Evolutionary conservation across 768 basidiomycete species (phyloP).

Genomic region (Hericium rajendrae): DNA sequence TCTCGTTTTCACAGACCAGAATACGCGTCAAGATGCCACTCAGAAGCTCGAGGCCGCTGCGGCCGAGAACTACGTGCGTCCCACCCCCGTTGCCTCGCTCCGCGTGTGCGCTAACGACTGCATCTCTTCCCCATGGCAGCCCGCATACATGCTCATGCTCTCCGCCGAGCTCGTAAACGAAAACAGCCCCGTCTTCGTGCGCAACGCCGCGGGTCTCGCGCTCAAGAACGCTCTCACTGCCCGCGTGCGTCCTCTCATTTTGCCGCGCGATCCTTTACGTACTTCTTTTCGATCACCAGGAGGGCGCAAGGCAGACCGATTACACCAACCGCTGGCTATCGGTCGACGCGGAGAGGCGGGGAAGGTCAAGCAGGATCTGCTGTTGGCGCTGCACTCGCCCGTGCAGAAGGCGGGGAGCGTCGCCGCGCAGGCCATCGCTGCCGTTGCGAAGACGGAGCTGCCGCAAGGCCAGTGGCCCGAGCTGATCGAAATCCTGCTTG

Average conservation of each 20-base stretch:
- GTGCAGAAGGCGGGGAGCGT: constrained; percentile 69
- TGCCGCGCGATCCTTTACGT: neutral
- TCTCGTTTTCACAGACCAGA: constrained; percentile 49
- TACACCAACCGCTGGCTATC: constrained; percentile 75
- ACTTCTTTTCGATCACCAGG: constrained; percentile 36
- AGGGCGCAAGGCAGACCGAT: constrained; percentile 62
- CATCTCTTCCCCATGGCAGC: constrained; percentile 37
- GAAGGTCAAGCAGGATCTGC: constrained; percentile 84
- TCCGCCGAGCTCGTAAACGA: constrained; percentile 79
- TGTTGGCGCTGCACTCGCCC: constrained; percentile 72
- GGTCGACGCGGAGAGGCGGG: constrained; percentile 55
- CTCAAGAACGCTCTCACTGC: constrained; percentile 93
- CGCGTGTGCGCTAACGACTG: constrained; percentile 9
- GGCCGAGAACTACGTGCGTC: constrained; percentile 80
- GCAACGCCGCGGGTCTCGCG: constrained; percentile 94
- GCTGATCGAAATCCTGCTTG: constrained; percentile 79
- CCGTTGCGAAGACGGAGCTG: constrained; percentile 89
- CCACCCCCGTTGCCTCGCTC: neutral
- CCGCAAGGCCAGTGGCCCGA: constrained; percentile 84
- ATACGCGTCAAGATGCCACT: constrained; percentile 86
- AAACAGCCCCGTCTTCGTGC: constrained; percentile 53
- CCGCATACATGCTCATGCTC: constrained; percentile 88
- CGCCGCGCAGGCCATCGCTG: constrained; percentile 88
- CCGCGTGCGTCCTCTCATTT: constrained; percentile 47
- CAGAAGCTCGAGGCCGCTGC: constrained; percentile 81